Evolutionary conservation across 164 flowering plant genomes (phyloP), one percentile per base, ranked within the genome.

Genomic region (Dillenia suffruticosa): DNA sequence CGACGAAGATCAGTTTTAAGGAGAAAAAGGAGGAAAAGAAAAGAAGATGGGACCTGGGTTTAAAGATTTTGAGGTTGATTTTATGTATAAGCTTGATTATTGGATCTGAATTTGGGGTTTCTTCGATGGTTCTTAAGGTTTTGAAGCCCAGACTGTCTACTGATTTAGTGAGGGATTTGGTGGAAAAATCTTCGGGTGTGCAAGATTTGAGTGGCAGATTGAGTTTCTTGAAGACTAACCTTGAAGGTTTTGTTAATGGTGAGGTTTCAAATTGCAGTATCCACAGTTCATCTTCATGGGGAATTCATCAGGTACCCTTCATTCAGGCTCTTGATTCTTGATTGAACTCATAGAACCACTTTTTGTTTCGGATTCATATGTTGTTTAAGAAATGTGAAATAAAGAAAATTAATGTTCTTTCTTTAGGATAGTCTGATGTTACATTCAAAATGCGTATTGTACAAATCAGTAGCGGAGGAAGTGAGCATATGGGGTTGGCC

Each of bases 401-500:
- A 7, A 32, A 32, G 40, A 32, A 32, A 32, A 32, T 5, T 32
- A 5, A 32, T 4, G 40, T 32, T 32, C 40, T 32, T 32, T 32
- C 7, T 32, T 24, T 71, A 88, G 95, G 90, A 77, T 64, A 91
- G 86, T 54, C 70, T 74, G 69, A 67, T 87, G 9, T 55, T 88
- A 54, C 61, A 54, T 62, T 82, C 96, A 3, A 65, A 74, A 11
- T 86, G 95, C 57, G 64, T 56, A 17, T 49, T 92, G 66, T 88
- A 81, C 74, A 78, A 77, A 73, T 88, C 95, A 0, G 59, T 61
- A 12, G 57, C 67, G 10, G 95, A 88, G 67, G 90, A 89, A 66
- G 83, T 92, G 32, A 78, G 81, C 61, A 68, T 92, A 32, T 86
- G 96, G 96, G 98, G 98, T 53, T 92, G 98, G 96, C 96, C 98